A percentile compares a stretch with the other conserved stretches of the same genome.
phyloP scores from a whole-genome alignment of 2,329 filamentous ascomycete genomes.

The Graphilbum ipis-grandicollis region DNA sequence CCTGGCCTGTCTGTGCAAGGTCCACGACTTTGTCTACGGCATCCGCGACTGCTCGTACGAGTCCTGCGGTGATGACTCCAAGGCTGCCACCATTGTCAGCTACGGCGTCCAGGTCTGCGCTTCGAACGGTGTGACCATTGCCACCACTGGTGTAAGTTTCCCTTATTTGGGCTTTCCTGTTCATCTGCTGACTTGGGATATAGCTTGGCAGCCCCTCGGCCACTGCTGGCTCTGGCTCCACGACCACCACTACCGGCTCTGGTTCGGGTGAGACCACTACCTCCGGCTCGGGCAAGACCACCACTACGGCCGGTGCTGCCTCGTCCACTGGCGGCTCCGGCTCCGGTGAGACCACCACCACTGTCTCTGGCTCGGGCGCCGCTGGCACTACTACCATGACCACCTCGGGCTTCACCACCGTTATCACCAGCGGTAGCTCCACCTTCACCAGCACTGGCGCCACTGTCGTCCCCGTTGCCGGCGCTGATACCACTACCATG shows the following conservation, averaged over 20 bases:
- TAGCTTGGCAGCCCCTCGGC: background rate
- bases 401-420: no score
- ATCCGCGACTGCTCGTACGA: conserved; percentile 31
- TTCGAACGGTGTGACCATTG: conserved; percentile 17
- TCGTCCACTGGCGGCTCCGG: background rate
- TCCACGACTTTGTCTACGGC: conserved; percentile 28
- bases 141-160: conserved; percentile 13
- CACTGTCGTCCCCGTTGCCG: background rate
- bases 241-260: conserved; percentile 2
- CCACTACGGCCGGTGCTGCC: background rate
- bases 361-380: conserved; percentile 2
- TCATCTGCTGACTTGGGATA: no score
- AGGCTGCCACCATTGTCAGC: conserved; percentile 19
- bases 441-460: background rate
- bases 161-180: no score
- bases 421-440: background rate
- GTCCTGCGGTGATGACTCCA: conserved; percentile 18
- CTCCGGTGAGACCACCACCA: background rate
- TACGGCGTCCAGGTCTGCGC: conserved; percentile 23
- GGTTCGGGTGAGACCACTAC: conserved; percentile 3
- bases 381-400: background rate
- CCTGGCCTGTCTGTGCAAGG: conserved; percentile 27
- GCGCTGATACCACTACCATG: background rate
- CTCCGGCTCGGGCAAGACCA: conserved; percentile 1
- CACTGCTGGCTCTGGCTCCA: background rate